A percentile compares a stretch with the other conserved stretches of the same genome.
Evolutionary conservation across 129 eudicot species (phyloP).

Genomic region (Artemisia tridentata): DNA sequence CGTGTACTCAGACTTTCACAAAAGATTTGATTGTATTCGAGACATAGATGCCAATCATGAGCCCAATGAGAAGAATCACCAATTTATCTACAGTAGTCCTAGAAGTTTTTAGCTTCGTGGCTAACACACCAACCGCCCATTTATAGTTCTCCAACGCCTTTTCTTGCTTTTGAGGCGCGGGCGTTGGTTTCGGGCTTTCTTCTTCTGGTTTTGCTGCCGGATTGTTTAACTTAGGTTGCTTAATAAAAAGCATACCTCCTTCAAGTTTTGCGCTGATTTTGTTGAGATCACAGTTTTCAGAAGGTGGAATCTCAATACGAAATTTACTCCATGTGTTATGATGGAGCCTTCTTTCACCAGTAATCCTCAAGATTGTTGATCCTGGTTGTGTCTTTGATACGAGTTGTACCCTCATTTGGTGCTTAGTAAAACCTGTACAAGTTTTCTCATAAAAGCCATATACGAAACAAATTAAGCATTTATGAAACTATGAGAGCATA

Average conservation of each 20-base stretch:
- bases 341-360: constrained; percentile 47
- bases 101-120: constrained; percentile 41
- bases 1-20: not conserved
- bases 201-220: constrained; percentile 30
- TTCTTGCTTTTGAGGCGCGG: constrained; percentile 30
- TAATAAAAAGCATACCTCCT: constrained; percentile 44
- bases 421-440: constrained; percentile 56
- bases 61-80: constrained; percentile 34
- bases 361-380: constrained; percentile 46
- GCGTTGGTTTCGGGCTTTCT: constrained; percentile 16
- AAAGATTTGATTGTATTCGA: constrained; percentile 32
- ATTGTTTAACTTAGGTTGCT: constrained; percentile 50
- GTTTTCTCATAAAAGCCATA: not conserved
- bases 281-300: constrained; percentile 44
- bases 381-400: not conserved
- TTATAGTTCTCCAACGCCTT: constrained; percentile 22
- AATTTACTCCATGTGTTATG: constrained; percentile 52
- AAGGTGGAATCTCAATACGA: constrained; percentile 53
- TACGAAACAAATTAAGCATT: not conserved
- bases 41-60: constrained; percentile 47
- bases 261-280: constrained; percentile 66
- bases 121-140: constrained; percentile 28
- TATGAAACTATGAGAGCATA: not conserved
- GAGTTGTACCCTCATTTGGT: constrained; percentile 61
- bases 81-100: constrained; percentile 32